These are phyloP conservation scores for Euryodendron excelsum DNA, from an alignment of 148 eudicot genomes.

Conservation along the genomic window DNA sequence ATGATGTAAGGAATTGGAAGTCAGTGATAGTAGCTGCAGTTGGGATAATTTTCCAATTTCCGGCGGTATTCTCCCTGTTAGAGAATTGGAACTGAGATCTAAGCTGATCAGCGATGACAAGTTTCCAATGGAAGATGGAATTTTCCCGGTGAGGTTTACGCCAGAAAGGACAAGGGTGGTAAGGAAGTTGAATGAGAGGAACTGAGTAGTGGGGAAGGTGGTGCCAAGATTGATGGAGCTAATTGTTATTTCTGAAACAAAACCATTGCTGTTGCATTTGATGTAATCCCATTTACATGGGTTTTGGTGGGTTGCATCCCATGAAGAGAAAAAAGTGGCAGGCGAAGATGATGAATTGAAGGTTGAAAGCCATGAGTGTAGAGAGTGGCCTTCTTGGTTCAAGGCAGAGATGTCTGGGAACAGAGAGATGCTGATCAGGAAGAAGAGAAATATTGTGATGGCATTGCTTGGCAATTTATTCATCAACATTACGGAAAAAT, in stretches of 20 bases:
- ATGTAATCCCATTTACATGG: constrained; percentile 32
- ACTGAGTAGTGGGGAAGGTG: constrained; percentile 25
- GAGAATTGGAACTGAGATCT: constrained; percentile 34
- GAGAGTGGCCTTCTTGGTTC: constrained; percentile 36
- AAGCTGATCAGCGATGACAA: constrained; percentile 20
- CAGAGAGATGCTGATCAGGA: constrained; percentile 21
- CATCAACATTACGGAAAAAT: too few species aligned
- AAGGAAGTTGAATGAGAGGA: constrained; percentile 26
- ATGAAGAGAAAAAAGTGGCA: constrained; percentile 24
- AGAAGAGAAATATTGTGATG: constrained; percentile 20
- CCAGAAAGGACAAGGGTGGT: constrained; percentile 23
- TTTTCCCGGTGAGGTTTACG: constrained; percentile 30
- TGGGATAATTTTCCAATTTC: constrained; percentile 23
- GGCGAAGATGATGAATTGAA: constrained; percentile 29
- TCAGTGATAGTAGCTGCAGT: constrained; percentile 21
- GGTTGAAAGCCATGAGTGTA: constrained; percentile 33
- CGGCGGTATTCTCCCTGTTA: constrained; percentile 30
- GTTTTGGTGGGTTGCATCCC: constrained; percentile 20
- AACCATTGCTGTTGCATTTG: constrained; percentile 19
- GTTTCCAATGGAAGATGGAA: constrained; percentile 24
- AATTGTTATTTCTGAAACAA: constrained; percentile 26
- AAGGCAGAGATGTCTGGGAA: constrained; percentile 26
- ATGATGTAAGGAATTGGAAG: constrained; percentile 26
- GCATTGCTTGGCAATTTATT: too few species aligned
- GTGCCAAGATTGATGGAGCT: constrained; percentile 27